Conservation (phyloP, 164 flowering plant species). For the Taxillus chinensis region DNA sequence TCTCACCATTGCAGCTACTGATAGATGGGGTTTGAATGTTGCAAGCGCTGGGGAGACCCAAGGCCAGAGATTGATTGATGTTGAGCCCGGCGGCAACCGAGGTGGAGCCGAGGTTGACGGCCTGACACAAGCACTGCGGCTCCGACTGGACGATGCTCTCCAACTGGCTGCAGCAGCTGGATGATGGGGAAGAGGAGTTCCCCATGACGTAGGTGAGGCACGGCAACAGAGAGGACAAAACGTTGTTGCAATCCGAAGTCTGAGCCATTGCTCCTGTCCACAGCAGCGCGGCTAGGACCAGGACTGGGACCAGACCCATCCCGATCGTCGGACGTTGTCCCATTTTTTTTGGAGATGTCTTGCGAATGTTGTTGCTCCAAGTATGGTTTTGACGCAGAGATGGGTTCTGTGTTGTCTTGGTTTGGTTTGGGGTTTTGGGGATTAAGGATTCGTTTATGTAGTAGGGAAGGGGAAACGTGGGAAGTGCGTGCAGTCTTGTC, state of each 20-base stretch:
- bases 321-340: background rate
- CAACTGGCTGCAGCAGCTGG: conserved; percentile 24
- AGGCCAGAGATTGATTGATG: conserved; percentile 23
- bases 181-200: conserved; percentile 21
- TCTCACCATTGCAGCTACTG: background rate
- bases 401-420: too few species aligned
- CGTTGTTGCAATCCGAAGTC: conserved; percentile 14
- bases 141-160: conserved; percentile 15
- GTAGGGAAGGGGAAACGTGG: too few species aligned
- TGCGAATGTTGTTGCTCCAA: too few species aligned
- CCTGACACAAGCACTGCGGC: conserved; percentile 28
- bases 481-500: too few species aligned
- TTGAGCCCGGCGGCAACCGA: conserved; percentile 30
- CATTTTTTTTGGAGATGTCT: background rate
- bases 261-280: conserved; percentile 20
- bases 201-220: conserved; percentile 28
- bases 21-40: background rate
- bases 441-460: too few species aligned
- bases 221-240: conserved; percentile 19
- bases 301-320: background rate
- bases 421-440: too few species aligned
- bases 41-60: background rate
- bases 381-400: too few species aligned
- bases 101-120: conserved; percentile 21
- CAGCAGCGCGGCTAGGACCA: conserved; percentile 1